Evolutionary conservation across 1,139 yeast species (phyloP).

Genomic region (Kodamaea anthophila): DNA sequence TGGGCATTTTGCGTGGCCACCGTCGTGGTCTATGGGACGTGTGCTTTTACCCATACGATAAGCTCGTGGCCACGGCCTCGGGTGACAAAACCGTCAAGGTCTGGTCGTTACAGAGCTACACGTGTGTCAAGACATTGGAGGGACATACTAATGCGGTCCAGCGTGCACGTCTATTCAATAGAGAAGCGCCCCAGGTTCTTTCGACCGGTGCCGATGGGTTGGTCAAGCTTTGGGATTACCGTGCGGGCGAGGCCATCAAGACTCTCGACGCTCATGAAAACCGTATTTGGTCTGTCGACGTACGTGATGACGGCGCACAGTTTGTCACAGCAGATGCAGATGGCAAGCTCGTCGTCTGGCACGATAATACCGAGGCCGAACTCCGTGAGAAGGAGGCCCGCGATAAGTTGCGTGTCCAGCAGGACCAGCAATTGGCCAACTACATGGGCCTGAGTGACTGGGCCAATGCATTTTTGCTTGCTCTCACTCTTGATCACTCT

Average conservation of each 20-base stretch:
- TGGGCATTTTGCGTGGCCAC: conserved; percentile 84
- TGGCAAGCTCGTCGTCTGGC: conserved; percentile 85
- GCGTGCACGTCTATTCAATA: conserved; percentile 64
- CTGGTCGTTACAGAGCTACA: conserved; percentile 78
- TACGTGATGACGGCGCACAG: conserved; percentile 57
- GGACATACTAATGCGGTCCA: conserved; percentile 94
- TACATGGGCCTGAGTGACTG: conserved; percentile 68
- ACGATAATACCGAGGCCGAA: conserved; percentile 73
- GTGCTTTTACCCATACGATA: conserved; percentile 72
- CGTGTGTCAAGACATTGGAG: conserved; percentile 78
- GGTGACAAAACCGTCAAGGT: conserved; percentile 88
- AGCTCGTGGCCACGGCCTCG: conserved; percentile 68
- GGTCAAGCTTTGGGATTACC: conserved; percentile 81
- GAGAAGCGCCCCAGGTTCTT: conserved; percentile 56
- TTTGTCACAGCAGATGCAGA: conserved; percentile 91
- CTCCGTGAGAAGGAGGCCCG: conserved; percentile 35
- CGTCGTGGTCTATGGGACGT: conserved; percentile 94
- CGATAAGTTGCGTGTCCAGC: conserved; percentile 61
- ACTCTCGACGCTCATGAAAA: conserved; percentile 90
- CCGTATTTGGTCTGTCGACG: conserved; percentile 86
- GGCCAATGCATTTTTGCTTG: conserved; percentile 82
- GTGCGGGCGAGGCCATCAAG: conserved; percentile 61
- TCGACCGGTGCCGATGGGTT: conserved; percentile 94
- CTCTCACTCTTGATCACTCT: conserved; percentile 81
- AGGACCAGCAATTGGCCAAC: conserved; percentile 80